Percentiles rank a stretch among this genome's conserved stretches.
Conservation (phyloP, 2,329 filamentous ascomycete genomes). For the Verticillium klebahnii region DNA sequence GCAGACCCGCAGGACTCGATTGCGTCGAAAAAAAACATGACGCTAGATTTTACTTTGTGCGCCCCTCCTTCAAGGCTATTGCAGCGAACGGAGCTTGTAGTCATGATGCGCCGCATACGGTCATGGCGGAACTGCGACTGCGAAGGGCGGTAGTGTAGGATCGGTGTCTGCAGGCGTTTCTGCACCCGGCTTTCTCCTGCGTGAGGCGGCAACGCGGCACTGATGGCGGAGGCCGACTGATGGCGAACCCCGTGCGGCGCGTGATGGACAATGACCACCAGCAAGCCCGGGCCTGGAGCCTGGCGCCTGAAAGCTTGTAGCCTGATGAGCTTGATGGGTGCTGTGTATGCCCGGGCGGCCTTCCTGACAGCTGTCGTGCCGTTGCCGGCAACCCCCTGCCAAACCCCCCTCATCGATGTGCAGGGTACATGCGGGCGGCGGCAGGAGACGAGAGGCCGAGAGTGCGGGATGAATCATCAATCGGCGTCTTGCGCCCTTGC, state of each 20-base stretch:
- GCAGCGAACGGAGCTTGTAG: not conserved
- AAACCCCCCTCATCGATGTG: not conserved
- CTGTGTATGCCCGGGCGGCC: not conserved
- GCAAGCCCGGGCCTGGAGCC: not conserved
- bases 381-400: not conserved
- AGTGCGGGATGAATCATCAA: not conserved
- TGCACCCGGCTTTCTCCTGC: not conserved
- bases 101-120: not conserved
- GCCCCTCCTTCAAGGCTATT: not conserved
- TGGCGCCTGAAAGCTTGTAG: not conserved
- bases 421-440: not conserved
- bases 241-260: not conserved
- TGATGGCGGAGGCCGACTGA: not conserved
- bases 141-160: not conserved
- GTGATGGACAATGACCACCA: not conserved
- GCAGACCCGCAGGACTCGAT: no score
- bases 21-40: no score
- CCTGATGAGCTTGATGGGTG: no score
- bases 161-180: not conserved
- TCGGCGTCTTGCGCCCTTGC: not conserved
- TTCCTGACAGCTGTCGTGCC: not conserved
- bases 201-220: conserved; percentile 2
- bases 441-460: not conserved
- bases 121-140: not conserved
- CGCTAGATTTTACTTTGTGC: not conserved